These are phyloP conservation scores for Herpetospermum pedunculosum DNA, from an alignment of 306 rosid genomes.

Conservation along the genomic window DNA sequence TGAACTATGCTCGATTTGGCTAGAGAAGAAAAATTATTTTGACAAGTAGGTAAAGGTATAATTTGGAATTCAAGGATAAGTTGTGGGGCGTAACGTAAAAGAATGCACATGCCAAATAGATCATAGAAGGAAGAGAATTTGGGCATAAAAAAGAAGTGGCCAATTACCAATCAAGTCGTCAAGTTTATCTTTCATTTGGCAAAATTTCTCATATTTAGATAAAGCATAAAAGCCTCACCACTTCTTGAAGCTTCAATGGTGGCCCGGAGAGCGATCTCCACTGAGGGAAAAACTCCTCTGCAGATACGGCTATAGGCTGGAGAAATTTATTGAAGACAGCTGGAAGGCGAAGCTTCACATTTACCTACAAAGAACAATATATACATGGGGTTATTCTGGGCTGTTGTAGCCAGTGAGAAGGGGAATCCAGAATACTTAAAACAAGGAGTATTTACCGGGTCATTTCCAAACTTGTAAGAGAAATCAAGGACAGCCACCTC, in stretches of 20 bases:
- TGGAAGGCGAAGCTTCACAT: conserved; percentile 87
- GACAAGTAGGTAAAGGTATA: not conserved
- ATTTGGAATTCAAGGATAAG: not conserved
- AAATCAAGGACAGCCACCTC: conserved; percentile 93
- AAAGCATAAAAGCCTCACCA: conserved; percentile 52
- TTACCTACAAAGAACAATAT: conserved; percentile 35
- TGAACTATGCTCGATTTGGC: no score
- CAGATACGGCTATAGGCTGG: conserved; percentile 69
- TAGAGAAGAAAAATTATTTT: no score
- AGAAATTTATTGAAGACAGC: conserved; percentile 85
- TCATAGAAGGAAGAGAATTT: not conserved
- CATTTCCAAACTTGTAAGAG: conserved; percentile 81
- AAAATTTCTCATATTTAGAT: no score
- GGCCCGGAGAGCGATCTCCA: conserved; percentile 97
- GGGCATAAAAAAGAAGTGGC: no score
- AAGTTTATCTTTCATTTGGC: no score
- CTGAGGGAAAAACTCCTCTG: conserved; percentile 92
- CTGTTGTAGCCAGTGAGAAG: conserved; percentile 3
- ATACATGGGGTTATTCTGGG: not conserved
- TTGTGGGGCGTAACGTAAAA: not conserved
- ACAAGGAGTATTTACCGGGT: conserved; percentile 43
- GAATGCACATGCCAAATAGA: not conserved
- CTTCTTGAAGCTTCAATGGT: conserved; percentile 99
- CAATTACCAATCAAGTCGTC: no score
- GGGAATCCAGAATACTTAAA: not conserved